Base-by-base conservation (phyloP, 2,329 filamentous ascomycete genomes). In the Penicillium verrucosum region DNA sequence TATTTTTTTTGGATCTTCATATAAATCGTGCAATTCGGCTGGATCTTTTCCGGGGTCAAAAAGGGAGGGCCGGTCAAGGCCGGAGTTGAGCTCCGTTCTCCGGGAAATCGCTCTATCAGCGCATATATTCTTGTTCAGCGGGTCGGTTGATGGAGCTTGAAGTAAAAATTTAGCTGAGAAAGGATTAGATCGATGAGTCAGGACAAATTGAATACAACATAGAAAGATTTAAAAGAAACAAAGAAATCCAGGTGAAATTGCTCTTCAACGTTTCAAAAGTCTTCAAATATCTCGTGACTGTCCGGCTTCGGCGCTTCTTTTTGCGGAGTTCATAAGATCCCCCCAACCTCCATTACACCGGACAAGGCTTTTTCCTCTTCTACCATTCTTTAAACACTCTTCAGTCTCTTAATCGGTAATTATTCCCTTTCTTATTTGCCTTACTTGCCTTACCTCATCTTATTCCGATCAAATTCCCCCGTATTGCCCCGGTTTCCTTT, bases 271-370 rank as follows among this genome's bases (percentile, higher is more conserved):
- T 47, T 29, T 11, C 30, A 14, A 38, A 16, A 11, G 32, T 27
- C 18, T 25, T 29, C 23, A 27, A 27, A 40, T 46, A 56, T 63
- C 58, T 59, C 62, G 60, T 61, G 58, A 62, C 59, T 32, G n/a
- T 65, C 62, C 64, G 67, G 66, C 68, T 69, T 70, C 68, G 68
- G 68, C 68, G 66, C 45, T 65, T 60, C 54, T 54, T 44, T 41
- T 50, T 50, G 45, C 52, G 52, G 52, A 54, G 45, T 36, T 54
- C 30, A 51, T 48, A 38, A 59, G 32, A 42, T 44, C 54, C 32
- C 32, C 32, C 42, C 48, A 60, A 58, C 37, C 42, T 51, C 50
- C 55, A 54, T 44, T 53, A 10, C 48, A 37, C 62, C 63, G 60
- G 62, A 60, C 62, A 68, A 69, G 64, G 60, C 61, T 65, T 69